Evolutionary conservation across 805 yeast species (phyloP).

Genomic region (Starmerella gropengiesseri): DNA sequence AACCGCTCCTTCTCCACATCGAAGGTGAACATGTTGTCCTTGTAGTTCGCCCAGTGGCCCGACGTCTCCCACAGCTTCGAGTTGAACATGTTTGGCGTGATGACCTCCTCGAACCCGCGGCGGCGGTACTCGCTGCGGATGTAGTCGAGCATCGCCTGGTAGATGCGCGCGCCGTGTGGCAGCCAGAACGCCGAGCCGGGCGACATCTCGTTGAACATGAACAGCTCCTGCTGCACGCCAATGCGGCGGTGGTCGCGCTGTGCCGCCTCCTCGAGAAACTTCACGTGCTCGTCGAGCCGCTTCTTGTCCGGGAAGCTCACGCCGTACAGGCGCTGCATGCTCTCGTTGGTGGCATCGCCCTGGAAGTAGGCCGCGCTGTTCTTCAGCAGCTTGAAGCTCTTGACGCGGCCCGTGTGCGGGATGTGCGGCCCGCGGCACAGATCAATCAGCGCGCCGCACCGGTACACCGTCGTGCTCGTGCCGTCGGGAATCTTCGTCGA

Average conservation of each 20-base stretch:
- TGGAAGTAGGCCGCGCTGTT: conserved; percentile 93
- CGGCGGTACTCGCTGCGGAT: conserved; percentile 74
- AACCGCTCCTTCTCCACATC: conserved; percentile 92
- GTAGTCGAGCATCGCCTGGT: conserved; percentile 72
- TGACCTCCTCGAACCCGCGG: conserved; percentile 96
- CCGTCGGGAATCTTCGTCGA: conserved; percentile 88
- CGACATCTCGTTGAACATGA: conserved; percentile 89
- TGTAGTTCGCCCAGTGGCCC: conserved; percentile 97
- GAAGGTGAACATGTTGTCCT: conserved; percentile 93
- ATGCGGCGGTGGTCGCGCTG: conserved; percentile 86
- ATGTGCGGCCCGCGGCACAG: conserved; percentile 96
- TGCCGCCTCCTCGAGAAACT: conserved; percentile 91
- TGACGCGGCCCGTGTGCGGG: conserved; percentile 93
- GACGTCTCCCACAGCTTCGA: conserved; percentile 96
- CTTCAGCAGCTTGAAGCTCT: conserved; percentile 85
- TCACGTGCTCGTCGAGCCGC: conserved; percentile 85
- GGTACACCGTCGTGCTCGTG: conserved; percentile 88
- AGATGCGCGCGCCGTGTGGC: conserved; percentile 97
- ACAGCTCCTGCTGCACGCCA: conserved; percentile 93
- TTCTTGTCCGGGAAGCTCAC: conserved; percentile 97
- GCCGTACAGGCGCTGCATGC: conserved; percentile 95
- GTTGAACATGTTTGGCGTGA: conserved; percentile 98
- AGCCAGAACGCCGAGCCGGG: conserved; percentile 99
- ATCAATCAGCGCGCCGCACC: conserved; percentile 96
- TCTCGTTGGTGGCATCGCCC: conserved; percentile 87